A percentile compares a stretch with the other conserved stretches of the same genome.
Evolutionary conservation across 805 yeast genomes (phyloP).

Genomic region (Priceomyces haplophilus): DNA sequence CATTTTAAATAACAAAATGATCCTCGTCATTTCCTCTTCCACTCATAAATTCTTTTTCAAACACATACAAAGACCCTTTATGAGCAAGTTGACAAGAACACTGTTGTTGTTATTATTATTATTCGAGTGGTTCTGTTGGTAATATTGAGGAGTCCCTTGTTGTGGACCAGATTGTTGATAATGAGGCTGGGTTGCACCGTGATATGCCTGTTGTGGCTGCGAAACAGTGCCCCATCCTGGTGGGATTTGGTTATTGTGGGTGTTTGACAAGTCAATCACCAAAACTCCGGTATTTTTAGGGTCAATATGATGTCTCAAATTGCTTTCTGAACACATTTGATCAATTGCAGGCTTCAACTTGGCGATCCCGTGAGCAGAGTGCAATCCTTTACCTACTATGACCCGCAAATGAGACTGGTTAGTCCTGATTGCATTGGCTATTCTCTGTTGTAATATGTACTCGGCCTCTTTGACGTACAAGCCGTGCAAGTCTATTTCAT

Average conservation of each 20-base stretch:
- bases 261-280: slow-evolving; percentile 53
- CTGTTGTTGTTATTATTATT: slow-evolving; percentile 22
- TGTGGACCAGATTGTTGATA: slow-evolving; percentile 22
- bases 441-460: slow-evolving; percentile 68
- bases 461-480: slow-evolving; percentile 85
- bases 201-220: slow-evolving; percentile 19
- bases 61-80: slow-evolving; percentile 35
- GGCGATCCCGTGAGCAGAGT: slow-evolving; percentile 77
- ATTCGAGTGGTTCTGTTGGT: slow-evolving; percentile 20
- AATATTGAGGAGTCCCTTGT: slow-evolving; percentile 17
- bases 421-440: slow-evolving; percentile 58
- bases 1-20: background rate
- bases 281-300: slow-evolving; percentile 77
- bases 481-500: slow-evolving; percentile 94
- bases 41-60: slow-evolving; percentile 14
- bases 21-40: slow-evolving; percentile 3
- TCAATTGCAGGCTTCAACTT: slow-evolving; percentile 89
- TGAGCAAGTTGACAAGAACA: slow-evolving; percentile 24
- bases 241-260: slow-evolving; percentile 28
- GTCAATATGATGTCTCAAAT: slow-evolving; percentile 61
- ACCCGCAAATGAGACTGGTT: slow-evolving; percentile 66
- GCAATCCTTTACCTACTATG: slow-evolving; percentile 92
- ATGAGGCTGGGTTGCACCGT: slow-evolving; percentile 20
- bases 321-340: slow-evolving; percentile 64
- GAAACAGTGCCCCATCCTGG: slow-evolving; percentile 24